These are phyloP conservation scores for Beauveria brongniartii DNA, from an alignment of 2,329 filamentous ascomycete species.

Conservation along the genomic window DNA sequence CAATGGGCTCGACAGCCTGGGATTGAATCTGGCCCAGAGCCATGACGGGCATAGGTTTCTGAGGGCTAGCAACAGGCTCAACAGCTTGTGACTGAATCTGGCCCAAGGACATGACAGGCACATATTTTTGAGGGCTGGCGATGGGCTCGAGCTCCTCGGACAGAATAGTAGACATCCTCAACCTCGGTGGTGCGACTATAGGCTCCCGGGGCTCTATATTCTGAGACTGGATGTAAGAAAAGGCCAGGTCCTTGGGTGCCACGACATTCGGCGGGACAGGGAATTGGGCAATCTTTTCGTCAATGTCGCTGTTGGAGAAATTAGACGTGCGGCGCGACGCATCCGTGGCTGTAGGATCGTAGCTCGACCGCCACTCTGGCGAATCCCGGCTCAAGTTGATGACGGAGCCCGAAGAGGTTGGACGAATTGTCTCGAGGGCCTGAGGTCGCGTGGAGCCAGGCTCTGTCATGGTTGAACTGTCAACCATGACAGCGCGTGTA, in stretches of 20 bases:
- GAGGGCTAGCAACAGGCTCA: slow-evolving; percentile 23
- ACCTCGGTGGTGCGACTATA: slow-evolving; percentile 15
- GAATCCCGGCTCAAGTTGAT: slow-evolving; percentile 22
- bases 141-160: slow-evolving; percentile 24
- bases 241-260: slow-evolving; percentile 28
- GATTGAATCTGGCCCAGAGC: slow-evolving; percentile 18
- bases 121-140: slow-evolving; percentile 16
- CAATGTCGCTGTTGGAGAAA: slow-evolving; percentile 46
- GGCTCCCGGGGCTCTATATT: slow-evolving; percentile 32
- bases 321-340: slow-evolving; percentile 36
- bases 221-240: slow-evolving; percentile 38
- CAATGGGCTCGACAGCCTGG: slow-evolving; percentile 23
- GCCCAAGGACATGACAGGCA: slow-evolving; percentile 20
- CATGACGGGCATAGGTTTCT: slow-evolving; percentile 18
- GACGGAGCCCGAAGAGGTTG: slow-evolving; percentile 35
- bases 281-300: slow-evolving; percentile 45
- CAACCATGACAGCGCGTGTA: slow-evolving; percentile 49
- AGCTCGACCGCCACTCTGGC: slow-evolving; percentile 19
- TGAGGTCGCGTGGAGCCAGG: slow-evolving; percentile 30
- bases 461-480: slow-evolving; percentile 54
- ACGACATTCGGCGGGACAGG: slow-evolving; percentile 43
- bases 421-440: slow-evolving; percentile 25
- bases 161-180: slow-evolving; percentile 21
- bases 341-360: slow-evolving; percentile 15
- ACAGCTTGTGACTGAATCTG: slow-evolving; percentile 21